Conservation (phyloP, 176 grass and related monocot species). For the Leersia perrieri region DNA sequence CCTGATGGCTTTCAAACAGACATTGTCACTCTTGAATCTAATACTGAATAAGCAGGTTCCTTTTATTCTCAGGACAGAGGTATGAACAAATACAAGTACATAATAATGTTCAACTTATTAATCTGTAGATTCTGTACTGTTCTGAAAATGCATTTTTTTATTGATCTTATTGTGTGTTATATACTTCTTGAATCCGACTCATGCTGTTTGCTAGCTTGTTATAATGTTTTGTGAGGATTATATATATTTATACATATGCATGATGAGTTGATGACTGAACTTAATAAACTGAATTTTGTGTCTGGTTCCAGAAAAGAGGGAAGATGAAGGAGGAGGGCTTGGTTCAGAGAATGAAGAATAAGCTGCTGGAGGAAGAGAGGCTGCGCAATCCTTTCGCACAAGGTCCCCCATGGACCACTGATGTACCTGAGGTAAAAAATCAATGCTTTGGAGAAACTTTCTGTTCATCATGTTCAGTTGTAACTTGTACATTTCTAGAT, state of each 20-base stretch:
- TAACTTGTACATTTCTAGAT: not conserved
- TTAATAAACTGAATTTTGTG: not conserved
- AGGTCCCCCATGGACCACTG: conserved; percentile 72
- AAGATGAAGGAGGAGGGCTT: conserved; percentile 64
- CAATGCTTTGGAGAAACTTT: not conserved
- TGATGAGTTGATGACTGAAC: not conserved
- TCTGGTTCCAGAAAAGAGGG: conserved; percentile 65
- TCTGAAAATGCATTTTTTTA: not conserved
- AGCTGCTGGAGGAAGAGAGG: conserved; percentile 64
- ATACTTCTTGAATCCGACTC: not conserved
- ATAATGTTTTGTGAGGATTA: not conserved
- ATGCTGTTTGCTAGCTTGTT: not conserved
- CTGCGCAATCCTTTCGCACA: conserved; percentile 66
- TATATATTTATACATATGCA: too few relatives aligned
- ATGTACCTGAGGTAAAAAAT: conserved; percentile 66
- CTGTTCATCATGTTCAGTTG: not conserved
- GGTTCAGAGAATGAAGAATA: conserved; percentile 57
- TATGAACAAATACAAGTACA: not conserved
- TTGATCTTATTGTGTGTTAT: not conserved
- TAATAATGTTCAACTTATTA: not conserved
- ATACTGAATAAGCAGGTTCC: too few relatives aligned
- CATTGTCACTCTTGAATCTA: too few relatives aligned
- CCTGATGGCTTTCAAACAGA: too few relatives aligned
- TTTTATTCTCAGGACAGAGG: conserved; percentile 86
- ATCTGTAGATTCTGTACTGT: too few relatives aligned